Percentiles rank a stretch among this genome's conserved stretches.
These are phyloP conservation scores for Trifolium repens DNA, from an alignment of 306 rosid species.

Conservation along the genomic window DNA sequence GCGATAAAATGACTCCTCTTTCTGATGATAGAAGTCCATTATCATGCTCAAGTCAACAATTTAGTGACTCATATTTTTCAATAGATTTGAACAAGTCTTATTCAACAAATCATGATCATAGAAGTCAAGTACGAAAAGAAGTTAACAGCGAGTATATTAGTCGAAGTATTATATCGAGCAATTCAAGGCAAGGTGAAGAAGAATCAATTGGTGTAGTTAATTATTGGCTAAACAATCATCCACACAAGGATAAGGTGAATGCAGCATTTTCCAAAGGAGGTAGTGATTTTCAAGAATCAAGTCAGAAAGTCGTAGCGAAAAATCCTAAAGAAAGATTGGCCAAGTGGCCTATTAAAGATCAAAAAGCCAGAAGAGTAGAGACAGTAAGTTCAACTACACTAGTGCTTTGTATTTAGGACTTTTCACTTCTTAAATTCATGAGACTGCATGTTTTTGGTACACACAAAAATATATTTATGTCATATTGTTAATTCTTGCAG, in stretches of 20 bases:
- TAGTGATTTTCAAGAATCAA: slow-evolving; percentile 37
- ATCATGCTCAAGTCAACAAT: slow-evolving; percentile 45
- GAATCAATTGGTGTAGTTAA: slow-evolving; percentile 29
- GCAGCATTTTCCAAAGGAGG: slow-evolving; percentile 44
- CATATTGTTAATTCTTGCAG: slow-evolving; percentile 44
- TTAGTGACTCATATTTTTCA: slow-evolving; percentile 62
- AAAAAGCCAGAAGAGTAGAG: slow-evolving; percentile 33
- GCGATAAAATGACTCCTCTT: slow-evolving; percentile 42
- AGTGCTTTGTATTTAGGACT: neutral
- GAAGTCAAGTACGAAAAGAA: slow-evolving; percentile 25
- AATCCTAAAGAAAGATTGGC: slow-evolving; percentile 19
- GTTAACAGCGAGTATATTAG: slow-evolving; percentile 18
- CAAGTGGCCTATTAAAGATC: slow-evolving; percentile 32
- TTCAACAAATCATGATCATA: slow-evolving; percentile 31
- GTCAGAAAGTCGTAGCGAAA: slow-evolving; percentile 27
- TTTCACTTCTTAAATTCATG: neutral
- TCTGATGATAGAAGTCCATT: slow-evolving; percentile 41
- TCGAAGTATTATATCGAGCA: slow-evolving; percentile 24
- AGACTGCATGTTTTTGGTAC: slow-evolving; percentile 5
- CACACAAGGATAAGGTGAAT: slow-evolving; percentile 37
- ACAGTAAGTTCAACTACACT: slow-evolving; percentile 42
- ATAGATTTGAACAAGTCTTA: slow-evolving; percentile 64
- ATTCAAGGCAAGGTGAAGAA: slow-evolving; percentile 32
- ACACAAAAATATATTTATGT: slow-evolving; percentile 13
- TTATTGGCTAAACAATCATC: slow-evolving; percentile 31